Evolutionary conservation across 2,329 filamentous ascomycete species (phyloP), one percentile per base, ranked within the genome.

Genomic region (Thelonectria olida): DNA sequence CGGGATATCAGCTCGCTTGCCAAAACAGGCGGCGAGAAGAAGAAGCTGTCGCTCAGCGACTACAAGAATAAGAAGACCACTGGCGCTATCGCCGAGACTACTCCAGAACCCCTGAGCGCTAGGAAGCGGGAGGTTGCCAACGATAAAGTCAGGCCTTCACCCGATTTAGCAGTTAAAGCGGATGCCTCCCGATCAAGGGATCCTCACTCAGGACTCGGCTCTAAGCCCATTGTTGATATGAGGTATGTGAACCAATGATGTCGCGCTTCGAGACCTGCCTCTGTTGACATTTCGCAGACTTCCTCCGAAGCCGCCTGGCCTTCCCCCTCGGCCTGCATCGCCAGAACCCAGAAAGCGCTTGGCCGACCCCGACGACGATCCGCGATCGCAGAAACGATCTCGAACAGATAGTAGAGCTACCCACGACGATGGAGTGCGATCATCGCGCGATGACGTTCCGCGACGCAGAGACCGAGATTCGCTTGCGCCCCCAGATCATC

Each of bases 21-120:
- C 54, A 75, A 79, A 65, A 74, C 74, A 51, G 78, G 74, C 63
- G 74, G 74, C 62, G 80, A 82, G 69, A 86, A 82, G 74, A 86
- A 85, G 77, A 86, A 87, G 73, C 72, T 88, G 65, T 86, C 85
- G 13, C 74, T 88, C 62, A 85, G 83, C 73, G 85, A 88, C 72
- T 88, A 87, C 67, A 85, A 84, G 74, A 87, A 84, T 63, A 84
- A 84, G 72, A 84, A 83, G 72, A 74, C 75, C 15, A 72, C 76
- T 41, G 67, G 71, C 61, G 65, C 65, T 53, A 51, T 72, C 53
- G 76, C 79, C 9, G 72, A 75, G 8, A 79, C 79, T 13, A 76
- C 79, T 1, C 72, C 77, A 13, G 76, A 78, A 45, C 72, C 75
- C 5, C 62, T 72, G 54, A 69, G 73, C 47, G 66, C 70, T 25